Evolutionary conservation across 257 asterid species (phyloP).

Genomic region (Nicotiana tabacum): DNA sequence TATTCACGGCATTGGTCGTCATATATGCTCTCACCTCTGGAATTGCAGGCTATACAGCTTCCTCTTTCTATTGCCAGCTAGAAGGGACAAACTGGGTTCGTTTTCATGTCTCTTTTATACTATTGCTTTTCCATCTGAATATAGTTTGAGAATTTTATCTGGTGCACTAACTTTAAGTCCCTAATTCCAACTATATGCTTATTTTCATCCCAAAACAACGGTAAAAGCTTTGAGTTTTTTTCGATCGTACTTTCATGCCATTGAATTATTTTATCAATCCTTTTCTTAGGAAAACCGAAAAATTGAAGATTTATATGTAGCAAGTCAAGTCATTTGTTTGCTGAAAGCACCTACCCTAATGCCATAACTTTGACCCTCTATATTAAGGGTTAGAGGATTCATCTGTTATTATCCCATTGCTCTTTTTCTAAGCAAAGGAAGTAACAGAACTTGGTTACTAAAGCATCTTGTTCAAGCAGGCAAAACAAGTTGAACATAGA

Average conservation of each 20-base stretch:
- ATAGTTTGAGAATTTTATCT: neutral
- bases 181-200: neutral
- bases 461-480: neutral
- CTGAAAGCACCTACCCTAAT: neutral
- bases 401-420: neutral
- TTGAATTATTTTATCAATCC: neutral
- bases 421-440: neutral
- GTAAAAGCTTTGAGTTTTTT: neutral
- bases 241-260: neutral
- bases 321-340: neutral
- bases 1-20: conserved; percentile 29
- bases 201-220: neutral
- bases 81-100: conserved; percentile 33
- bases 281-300: neutral
- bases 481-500: neutral
- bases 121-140: neutral
- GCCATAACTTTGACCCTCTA: neutral
- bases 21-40: conserved; percentile 37
- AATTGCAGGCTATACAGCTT: conserved; percentile 28
- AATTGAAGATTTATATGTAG: neutral
- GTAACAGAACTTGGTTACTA: neutral
- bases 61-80: conserved; percentile 33
- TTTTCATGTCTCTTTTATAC: neutral
- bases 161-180: neutral
- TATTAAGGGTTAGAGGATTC: neutral